Evolutionary conservation across 2,329 filamentous ascomycete species (phyloP), one percentile per base, ranked within the genome.

Genomic region (Fusarium sp.): DNA sequence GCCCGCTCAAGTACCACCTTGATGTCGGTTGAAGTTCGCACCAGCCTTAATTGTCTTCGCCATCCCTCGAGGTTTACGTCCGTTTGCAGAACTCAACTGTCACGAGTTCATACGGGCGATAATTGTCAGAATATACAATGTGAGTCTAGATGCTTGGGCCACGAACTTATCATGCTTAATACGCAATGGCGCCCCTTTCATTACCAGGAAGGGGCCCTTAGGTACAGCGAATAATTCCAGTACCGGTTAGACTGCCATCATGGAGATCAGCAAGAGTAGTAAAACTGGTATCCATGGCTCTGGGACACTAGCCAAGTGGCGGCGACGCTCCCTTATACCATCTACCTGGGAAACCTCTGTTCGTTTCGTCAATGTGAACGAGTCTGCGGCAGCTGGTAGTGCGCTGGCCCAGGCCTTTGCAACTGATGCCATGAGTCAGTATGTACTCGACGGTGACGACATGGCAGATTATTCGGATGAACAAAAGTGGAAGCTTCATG

Each of bases 321-420:
- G 68, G 61, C 74, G 65, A 36, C 83, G 82, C 62, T 88, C 88
- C 63, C 86, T 90, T 63, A 82, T 89, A 52, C 88, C 88, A n/a
- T 77, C 83, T 54, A 81, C 81, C 36, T 90, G 85, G 87, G 86
- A 87, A 69, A 84, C 87, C 74, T 82, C 85, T 58, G 88, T 94
- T 76, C 92, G 93, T 72, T 81, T 88, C 68, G 85, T 95, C 73
- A 85, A 85, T 72, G 87, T 91, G 79, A 84, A 87, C 65, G 93
- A 95, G 83, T 92, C 90, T 84, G 90, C 91, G 80, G 88, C 90
- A 80, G 93, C 93, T 38, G 93, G 91, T 33, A 84, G 88, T 41
- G 91, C 91, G 78, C 88, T 97, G 75, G 92, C 94, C 52, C 90
- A 94, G 80, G 92, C 94, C 72, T 96, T 97, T 84, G 91, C 89